Conservation (phyloP, 345 rosid species). For the Aethionema arabicum region DNA sequence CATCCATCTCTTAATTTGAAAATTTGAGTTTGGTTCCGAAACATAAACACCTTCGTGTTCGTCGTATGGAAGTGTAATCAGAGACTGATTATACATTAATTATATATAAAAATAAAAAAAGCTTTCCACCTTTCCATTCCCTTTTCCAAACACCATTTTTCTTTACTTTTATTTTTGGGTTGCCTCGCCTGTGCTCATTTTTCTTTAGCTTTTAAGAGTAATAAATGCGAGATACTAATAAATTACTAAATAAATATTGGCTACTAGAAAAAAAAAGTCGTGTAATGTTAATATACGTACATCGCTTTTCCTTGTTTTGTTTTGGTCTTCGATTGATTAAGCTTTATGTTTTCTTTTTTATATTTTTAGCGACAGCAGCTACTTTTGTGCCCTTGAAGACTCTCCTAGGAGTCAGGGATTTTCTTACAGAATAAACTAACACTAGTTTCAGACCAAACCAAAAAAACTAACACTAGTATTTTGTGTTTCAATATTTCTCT, state of each 20-base stretch:
- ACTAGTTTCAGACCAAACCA: not conserved
- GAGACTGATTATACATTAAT: no score
- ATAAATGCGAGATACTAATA: constrained; percentile 10
- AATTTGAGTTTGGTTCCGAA: no score
- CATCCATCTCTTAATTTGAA: no score
- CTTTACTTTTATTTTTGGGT: not conserved
- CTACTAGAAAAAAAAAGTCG: constrained; percentile 18
- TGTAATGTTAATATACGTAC: constrained; percentile 27
- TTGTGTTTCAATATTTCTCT: constrained; percentile 1
- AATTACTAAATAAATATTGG: constrained; percentile 2
- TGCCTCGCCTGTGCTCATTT: no score
- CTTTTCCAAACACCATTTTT: no score
- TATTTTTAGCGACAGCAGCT: constrained; percentile 6
- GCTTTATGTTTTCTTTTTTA: constrained; percentile 11
- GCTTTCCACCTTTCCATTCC: constrained; percentile 24
- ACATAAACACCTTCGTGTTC: no score
- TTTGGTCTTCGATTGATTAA: constrained; percentile 14
- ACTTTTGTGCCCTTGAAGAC: constrained; percentile 36
- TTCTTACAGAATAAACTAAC: not conserved
- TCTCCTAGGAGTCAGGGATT: constrained; percentile 34
- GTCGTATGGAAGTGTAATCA: no score
- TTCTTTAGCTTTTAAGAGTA: constrained; percentile 9
- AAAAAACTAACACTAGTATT: not conserved
- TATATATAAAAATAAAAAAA: constrained; percentile 13
- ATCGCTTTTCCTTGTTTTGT: constrained; percentile 14